phyloP scores from a whole-genome alignment of 352 stramenopile species.

The Halophytophthora batemanensis region DNA sequence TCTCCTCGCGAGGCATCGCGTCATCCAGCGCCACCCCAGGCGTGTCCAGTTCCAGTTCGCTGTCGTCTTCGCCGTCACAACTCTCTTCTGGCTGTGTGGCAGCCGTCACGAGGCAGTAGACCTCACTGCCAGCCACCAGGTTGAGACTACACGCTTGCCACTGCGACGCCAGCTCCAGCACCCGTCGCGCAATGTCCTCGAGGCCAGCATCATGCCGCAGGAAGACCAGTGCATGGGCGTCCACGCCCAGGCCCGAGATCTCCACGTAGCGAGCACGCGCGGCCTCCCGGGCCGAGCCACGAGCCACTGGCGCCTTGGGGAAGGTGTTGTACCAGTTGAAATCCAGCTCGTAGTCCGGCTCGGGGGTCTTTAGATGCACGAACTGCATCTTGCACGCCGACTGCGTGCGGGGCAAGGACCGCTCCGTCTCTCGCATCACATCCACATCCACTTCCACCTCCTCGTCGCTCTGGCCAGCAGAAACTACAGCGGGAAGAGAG shows the following conservation, averaged over 20 bases:
- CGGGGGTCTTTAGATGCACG: constrained; percentile 56
- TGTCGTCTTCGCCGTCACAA: constrained; percentile 24
- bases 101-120: constrained; percentile 65
- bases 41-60: constrained; percentile 18
- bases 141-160: constrained; percentile 75
- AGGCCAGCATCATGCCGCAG: constrained; percentile 53
- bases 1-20: constrained; percentile 57
- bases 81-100: constrained; percentile 25
- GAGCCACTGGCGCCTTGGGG: constrained; percentile 63
- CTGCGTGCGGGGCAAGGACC: constrained; percentile 4
- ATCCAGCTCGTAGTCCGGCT: constrained; percentile 65
- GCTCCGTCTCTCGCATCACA: not conserved
- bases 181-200: constrained; percentile 41
- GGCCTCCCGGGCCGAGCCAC: constrained; percentile 21
- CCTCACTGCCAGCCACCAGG: constrained; percentile 47
- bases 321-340: constrained; percentile 80
- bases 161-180: constrained; percentile 55
- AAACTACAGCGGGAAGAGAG: constrained; percentile 6
- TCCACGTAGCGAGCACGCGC: constrained; percentile 54
- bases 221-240: constrained; percentile 55
- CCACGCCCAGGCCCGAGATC: constrained; percentile 47
- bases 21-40: constrained; percentile 52
- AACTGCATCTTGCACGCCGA: constrained; percentile 29
- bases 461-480: constrained; percentile 1
- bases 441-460: constrained; percentile 14